Evolutionary conservation across 371 early-diverging fungal genomes (phyloP).

Genomic region (Mortierella sp.): DNA sequence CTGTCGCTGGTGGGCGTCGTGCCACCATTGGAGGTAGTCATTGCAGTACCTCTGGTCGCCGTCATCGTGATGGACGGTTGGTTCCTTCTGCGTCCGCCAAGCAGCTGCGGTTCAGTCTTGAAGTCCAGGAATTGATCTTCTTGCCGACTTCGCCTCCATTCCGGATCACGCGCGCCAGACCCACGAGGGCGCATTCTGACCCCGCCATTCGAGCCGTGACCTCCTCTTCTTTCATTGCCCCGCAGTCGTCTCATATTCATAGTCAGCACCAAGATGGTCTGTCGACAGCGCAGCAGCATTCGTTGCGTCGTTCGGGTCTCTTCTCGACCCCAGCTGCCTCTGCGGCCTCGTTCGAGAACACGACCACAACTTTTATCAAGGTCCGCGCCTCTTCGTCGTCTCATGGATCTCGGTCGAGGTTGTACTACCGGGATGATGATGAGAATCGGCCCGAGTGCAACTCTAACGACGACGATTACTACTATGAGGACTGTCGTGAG

Average conservation of each 20-base stretch:
- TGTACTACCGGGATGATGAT: slow-evolving; percentile 19
- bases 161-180: slow-evolving; percentile 52
- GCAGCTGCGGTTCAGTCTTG: slow-evolving; percentile 52
- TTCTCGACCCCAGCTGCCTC: slow-evolving; percentile 31
- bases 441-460: slow-evolving; percentile 19
- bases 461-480: slow-evolving; percentile 30
- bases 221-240: slow-evolving; percentile 42
- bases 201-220: slow-evolving; percentile 39
- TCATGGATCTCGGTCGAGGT: background rate
- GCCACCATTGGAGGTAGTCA: background rate
- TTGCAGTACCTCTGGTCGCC: background rate
- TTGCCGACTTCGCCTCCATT: slow-evolving; percentile 50
- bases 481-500: slow-evolving; percentile 30
- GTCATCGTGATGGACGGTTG: background rate
- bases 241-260: slow-evolving; percentile 11
- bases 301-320: background rate
- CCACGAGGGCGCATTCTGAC: slow-evolving; percentile 49
- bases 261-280: background rate
- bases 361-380: slow-evolving; percentile 39
- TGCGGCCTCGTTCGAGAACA: slow-evolving; percentile 9
- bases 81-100: slow-evolving; percentile 17
- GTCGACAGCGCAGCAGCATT: background rate
- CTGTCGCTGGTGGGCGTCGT: background rate
- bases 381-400: slow-evolving; percentile 18
- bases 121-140: slow-evolving; percentile 53